A percentile compares a stretch with the other conserved stretches of the same genome.
phyloP scores from a whole-genome alignment of 331 rosid genomes.

The Malus hybrid region DNA sequence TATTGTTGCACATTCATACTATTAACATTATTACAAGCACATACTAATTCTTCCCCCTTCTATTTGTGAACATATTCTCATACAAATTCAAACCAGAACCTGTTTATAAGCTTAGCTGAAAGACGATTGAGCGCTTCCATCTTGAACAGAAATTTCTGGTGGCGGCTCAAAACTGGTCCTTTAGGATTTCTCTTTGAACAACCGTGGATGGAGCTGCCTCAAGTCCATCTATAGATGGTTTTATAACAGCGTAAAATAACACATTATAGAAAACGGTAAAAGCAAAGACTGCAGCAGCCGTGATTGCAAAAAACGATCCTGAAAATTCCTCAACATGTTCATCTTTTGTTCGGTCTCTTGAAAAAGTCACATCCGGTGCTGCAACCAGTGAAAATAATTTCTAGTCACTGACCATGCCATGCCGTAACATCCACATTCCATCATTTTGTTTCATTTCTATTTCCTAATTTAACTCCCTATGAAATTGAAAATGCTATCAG shows the following conservation, averaged over 20 bases:
- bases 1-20: too few species aligned
- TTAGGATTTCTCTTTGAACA: not conserved
- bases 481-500: not conserved
- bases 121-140: not conserved
- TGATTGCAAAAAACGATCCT: constrained; percentile 31
- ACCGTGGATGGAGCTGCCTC: constrained; percentile 3
- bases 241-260: constrained; percentile 53
- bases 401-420: not conserved
- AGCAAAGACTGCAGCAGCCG: constrained; percentile 45
- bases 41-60: too few species aligned
- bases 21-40: too few species aligned
- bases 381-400: constrained; percentile 10
- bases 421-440: not conserved
- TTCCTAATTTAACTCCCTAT: not conserved
- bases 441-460: not conserved
- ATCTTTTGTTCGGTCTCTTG: constrained; percentile 8
- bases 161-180: constrained; percentile 9
- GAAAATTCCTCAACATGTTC: constrained; percentile 41
- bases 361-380: constrained; percentile 41
- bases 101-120: not conserved
- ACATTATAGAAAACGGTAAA: constrained; percentile 68
- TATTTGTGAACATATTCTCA: not conserved
- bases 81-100: not conserved
- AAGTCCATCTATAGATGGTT: constrained; percentile 63
- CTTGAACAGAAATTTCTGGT: not conserved